These are phyloP conservation scores for Corylus americana DNA, from an alignment of 306 rosid genomes.

Conservation along the genomic window DNA sequence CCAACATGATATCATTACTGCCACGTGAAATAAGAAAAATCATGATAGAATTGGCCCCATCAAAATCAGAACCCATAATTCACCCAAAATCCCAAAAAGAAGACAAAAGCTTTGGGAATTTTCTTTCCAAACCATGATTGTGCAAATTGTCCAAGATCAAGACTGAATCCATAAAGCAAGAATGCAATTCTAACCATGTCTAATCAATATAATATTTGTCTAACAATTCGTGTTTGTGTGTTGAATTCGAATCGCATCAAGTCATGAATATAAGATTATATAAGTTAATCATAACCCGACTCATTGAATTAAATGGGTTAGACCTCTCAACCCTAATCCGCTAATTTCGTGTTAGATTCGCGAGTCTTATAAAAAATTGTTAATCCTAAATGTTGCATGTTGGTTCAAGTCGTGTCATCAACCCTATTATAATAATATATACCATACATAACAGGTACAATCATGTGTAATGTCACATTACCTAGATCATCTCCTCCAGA, in stretches of 20 bases:
- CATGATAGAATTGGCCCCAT: slow-evolving; percentile 6
- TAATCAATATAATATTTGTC: not conserved
- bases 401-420: too few relatives aligned
- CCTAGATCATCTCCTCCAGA: slow-evolving; percentile 89
- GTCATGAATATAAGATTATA: too few relatives aligned
- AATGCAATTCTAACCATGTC: slow-evolving; percentile 1
- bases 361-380: too few relatives aligned
- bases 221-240: too few relatives aligned
- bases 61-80: not conserved
- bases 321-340: too few relatives aligned
- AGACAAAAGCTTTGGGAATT: not conserved
- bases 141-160: not conserved
- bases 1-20: slow-evolving; percentile 6
- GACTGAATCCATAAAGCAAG: not conserved
- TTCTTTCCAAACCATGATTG: not conserved
- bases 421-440: too few relatives aligned
- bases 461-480: slow-evolving; percentile 27
- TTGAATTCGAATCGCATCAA: too few relatives aligned
- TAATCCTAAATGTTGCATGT: too few relatives aligned
- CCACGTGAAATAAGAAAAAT: not conserved
- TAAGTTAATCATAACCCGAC: too few relatives aligned
- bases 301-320: too few relatives aligned
- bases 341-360: too few relatives aligned
- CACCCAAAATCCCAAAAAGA: not conserved
- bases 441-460: not conserved